Percentiles rank a stretch among this genome's conserved stretches.
Evolutionary conservation across 1,284 basidiomycete species (phyloP).

Genomic region (Xerocomus minutiporus): DNA sequence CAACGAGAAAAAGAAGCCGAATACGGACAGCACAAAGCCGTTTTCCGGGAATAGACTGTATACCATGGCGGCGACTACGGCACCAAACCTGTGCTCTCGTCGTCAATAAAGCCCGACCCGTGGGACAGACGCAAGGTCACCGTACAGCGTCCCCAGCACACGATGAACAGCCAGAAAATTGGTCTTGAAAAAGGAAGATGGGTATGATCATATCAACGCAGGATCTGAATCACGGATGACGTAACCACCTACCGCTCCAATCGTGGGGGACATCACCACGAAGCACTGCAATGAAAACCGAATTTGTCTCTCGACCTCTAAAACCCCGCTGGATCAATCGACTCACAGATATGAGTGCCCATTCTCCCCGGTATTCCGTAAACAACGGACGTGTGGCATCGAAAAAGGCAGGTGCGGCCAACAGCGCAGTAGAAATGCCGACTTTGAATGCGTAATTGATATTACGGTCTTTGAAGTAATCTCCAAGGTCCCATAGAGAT

Average conservation of each 20-base stretch:
- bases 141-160: conserved; percentile 78
- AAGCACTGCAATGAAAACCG: conserved; percentile 56
- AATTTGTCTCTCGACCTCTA: conserved; percentile 9
- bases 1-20: conserved; percentile 87
- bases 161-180: conserved; percentile 78
- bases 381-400: conserved; percentile 75
- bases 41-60: conserved; percentile 78
- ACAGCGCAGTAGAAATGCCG: conserved; percentile 73
- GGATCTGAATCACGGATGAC: neutral
- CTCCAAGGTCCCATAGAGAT: conserved; percentile 72
- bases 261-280: conserved; percentile 84
- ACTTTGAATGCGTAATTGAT: conserved; percentile 87
- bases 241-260: conserved; percentile 63
- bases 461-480: conserved; percentile 68
- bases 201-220: conserved; percentile 4
- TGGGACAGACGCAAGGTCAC: neutral
- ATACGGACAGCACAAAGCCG: conserved; percentile 68
- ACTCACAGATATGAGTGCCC: conserved; percentile 87
- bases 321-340: conserved; percentile 4
- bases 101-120: neutral
- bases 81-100: conserved; percentile 59
- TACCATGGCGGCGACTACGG: conserved; percentile 65
- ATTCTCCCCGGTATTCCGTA: conserved; percentile 82
- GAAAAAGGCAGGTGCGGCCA: conserved; percentile 85
- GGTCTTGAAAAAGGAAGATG: conserved; percentile 47